These are phyloP conservation scores for Tetrapisispora namnaoensis DNA, from an alignment of 805 yeast species.

Conservation along the genomic window DNA sequence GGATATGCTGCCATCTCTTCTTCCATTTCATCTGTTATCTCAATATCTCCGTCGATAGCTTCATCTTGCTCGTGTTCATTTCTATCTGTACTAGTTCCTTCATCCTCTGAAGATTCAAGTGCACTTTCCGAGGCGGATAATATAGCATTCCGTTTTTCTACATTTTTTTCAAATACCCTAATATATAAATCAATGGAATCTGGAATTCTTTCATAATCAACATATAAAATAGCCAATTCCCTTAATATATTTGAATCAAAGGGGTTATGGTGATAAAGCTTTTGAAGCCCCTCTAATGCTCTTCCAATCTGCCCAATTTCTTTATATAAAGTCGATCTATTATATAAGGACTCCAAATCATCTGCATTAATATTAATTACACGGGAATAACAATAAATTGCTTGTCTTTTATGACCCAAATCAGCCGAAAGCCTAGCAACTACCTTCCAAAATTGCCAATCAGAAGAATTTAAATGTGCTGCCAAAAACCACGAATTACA, in stretches of 20 bases:
- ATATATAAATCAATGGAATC: slow-evolving; percentile 70
- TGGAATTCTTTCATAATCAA: slow-evolving; percentile 45
- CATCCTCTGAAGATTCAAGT: slow-evolving; percentile 25
- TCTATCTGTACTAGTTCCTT: slow-evolving; percentile 13
- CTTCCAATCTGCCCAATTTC: slow-evolving; percentile 57
- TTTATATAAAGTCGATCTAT: slow-evolving; percentile 57
- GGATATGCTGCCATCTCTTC: slow-evolving; percentile 24
- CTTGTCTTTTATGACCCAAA: slow-evolving; percentile 63
- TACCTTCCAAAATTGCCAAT: slow-evolving; percentile 66
- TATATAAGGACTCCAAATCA: slow-evolving; percentile 47
- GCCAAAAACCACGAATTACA: slow-evolving; percentile 77
- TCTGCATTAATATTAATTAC: slow-evolving; percentile 45
- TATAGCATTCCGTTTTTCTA: slow-evolving; percentile 31
- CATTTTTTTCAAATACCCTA: slow-evolving; percentile 52
- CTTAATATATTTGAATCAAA: slow-evolving; percentile 48
- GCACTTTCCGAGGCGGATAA: slow-evolving; percentile 24
- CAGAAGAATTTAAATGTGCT: slow-evolving; percentile 66
- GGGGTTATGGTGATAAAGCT: slow-evolving; percentile 47
- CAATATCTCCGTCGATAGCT: slow-evolving; percentile 10
- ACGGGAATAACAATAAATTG: slow-evolving; percentile 64
- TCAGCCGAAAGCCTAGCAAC: slow-evolving; percentile 62
- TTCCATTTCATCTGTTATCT: neutral
- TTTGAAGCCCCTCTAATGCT: slow-evolving; percentile 65
- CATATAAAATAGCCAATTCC: slow-evolving; percentile 46
- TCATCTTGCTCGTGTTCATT: slow-evolving; percentile 10